phyloP scores from a whole-genome alignment of 1,139 yeast genomes.

The Kodamaea derodonti region DNA sequence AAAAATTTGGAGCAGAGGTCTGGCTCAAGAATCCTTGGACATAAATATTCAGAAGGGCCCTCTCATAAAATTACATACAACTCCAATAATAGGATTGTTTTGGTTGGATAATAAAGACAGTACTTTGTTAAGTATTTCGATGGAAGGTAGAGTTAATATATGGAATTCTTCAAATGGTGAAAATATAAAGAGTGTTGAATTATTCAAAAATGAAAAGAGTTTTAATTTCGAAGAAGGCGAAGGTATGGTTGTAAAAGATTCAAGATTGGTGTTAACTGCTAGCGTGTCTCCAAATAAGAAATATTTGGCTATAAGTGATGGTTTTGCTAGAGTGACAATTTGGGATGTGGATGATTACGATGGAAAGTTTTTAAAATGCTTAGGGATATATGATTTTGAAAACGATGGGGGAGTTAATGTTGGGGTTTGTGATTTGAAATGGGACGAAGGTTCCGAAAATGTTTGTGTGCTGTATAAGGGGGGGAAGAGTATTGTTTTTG shows the following conservation, averaged over 20 bases:
- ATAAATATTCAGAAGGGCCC: conserved; percentile 14
- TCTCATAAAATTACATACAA: conserved; percentile 36
- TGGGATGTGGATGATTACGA: conserved; percentile 41
- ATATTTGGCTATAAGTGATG: conserved; percentile 60
- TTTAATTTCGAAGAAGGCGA: conserved; percentile 17
- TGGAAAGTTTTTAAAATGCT: conserved; percentile 17
- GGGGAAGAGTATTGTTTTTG: conserved; percentile 34
- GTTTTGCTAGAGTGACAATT: conserved; percentile 51
- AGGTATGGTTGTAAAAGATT: conserved; percentile 14
- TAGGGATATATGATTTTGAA: conserved; percentile 24
- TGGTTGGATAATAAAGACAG: conserved; percentile 42
- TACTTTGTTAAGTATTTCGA: conserved; percentile 41
- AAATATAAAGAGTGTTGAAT: conserved; percentile 20
- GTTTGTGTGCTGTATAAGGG: conserved; percentile 44
- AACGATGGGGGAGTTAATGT: conserved; percentile 17
- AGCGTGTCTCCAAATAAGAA: conserved; percentile 47
- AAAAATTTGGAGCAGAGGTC: conserved; percentile 69
- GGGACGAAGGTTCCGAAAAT: conserved; percentile 35
- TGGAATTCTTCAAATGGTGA: conserved; percentile 58
- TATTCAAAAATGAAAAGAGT: conserved; percentile 22
- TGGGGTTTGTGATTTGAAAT: conserved; percentile 40
- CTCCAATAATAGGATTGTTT: conserved; percentile 51
- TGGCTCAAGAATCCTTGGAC: conserved; percentile 41
- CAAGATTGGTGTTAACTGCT: conserved; percentile 50
- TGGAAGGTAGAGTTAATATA: conserved; percentile 67